phyloP scores from a whole-genome alignment of 768 basidiomycete genomes.

The Kondoa malvinella region DNA sequence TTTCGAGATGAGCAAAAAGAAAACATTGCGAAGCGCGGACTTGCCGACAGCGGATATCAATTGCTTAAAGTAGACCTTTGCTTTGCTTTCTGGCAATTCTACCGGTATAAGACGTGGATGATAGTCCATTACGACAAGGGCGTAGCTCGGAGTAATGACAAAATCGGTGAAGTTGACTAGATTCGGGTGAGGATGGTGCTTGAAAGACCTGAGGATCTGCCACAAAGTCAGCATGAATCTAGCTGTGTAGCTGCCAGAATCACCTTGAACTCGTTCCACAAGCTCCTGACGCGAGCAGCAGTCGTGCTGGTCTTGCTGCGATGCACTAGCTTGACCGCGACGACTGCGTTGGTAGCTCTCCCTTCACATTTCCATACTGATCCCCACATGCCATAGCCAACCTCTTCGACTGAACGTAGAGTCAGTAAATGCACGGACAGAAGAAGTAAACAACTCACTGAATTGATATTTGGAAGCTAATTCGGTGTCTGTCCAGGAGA shows the following conservation, averaged over 20 bases:
- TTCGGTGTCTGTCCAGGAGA: background rate
- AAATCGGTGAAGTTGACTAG: conserved; percentile 87
- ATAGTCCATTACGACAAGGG: conserved; percentile 48
- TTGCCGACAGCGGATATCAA: conserved; percentile 58
- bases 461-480: background rate
- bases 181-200: conserved; percentile 70
- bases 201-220: conserved; percentile 63
- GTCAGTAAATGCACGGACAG: background rate
- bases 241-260: too few relatives aligned
- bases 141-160: conserved; percentile 22
- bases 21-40: conserved; percentile 33
- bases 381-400: conserved; percentile 86
- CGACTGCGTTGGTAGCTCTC: conserved; percentile 32
- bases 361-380: conserved; percentile 36
- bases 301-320: conserved; percentile 61
- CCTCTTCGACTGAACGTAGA: conserved; percentile 35
- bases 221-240: too few relatives aligned
- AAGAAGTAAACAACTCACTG: background rate
- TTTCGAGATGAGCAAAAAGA: background rate
- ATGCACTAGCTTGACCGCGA: conserved; percentile 89
- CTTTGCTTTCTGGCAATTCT: conserved; percentile 60
- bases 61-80: conserved; percentile 62
- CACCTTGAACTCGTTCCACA: conserved; percentile 46
- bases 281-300: conserved; percentile 69
- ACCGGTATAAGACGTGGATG: conserved; percentile 76